Evolutionary conservation across 768 basidiomycete species (phyloP), one percentile per base, ranked within the genome.

Genomic region (Pulveroboletus sp.): DNA sequence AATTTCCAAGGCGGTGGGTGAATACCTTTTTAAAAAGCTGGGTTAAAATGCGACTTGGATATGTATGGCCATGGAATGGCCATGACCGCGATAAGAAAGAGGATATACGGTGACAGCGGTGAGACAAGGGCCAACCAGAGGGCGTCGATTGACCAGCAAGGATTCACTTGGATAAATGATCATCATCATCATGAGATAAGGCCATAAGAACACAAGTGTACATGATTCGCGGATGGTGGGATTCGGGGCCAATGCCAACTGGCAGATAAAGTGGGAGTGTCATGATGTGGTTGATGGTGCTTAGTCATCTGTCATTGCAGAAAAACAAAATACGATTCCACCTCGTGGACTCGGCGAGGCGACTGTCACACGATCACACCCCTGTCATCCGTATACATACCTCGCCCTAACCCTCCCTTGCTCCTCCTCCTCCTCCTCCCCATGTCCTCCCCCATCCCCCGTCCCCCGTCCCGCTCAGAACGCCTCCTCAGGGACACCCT

Each of bases 401-500:
- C 43, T 19, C 27, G 27, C n/a, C 17, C 27, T 51, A 9, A 36
- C 3, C 32, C 17, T 40, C 16, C 8, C 40, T 31, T 37, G 33
- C 45, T 29, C 34, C 32, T 52, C 34, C 50, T 39, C 49, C 33
- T 53, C 16, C 47, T 53, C 41, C 60, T 43, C 40, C 43, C 43
- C 55, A 45, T 51, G 47, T 49, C 60, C 52, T 29, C 58, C 1
- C 23, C 42, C 42, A 49, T 54, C 40, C 41, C 62, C 2, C 72
- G 75, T 41, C 72, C 79, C 0, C 68, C 78, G 0, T 77, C 76
- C 31, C 72, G 79, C 47, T 80, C 79, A 5, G 77, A 82, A 57
- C 72, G 74, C 10, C 74, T 84, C 39, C 71, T 84, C 41, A 71
- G 81, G 43, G 75, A 82, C 52, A 75, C 82, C 10, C 74, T 84